A percentile compares a stretch with the other conserved stretches of the same genome.
Conservation (phyloP, 169 alveolate species). For the Prorocentrum cordatum region DNA sequence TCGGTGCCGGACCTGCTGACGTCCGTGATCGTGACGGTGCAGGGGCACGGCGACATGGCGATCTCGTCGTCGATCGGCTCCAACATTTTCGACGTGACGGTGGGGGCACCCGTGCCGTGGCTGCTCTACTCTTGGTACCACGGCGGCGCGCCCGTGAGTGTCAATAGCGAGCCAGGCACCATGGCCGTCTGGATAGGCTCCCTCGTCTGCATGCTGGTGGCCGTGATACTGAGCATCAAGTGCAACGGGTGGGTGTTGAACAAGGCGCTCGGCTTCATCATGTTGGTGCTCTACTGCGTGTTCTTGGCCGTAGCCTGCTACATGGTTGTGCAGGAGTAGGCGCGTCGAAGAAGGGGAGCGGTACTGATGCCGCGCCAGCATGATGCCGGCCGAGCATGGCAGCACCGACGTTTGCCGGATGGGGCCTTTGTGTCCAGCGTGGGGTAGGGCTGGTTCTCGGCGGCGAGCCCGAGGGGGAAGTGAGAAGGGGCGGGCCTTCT, state of each 20-base stretch:
- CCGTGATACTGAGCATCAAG: background rate
- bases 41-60: conserved; percentile 71
- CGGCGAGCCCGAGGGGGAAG: too few species aligned
- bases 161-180: background rate
- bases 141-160: background rate
- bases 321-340: background rate
- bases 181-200: background rate
- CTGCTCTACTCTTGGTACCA: background rate
- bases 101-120: conserved; percentile 71
- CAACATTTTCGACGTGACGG: conserved; percentile 24
- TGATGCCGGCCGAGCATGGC: too few species aligned
- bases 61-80: conserved; percentile 5
- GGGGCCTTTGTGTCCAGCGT: too few species aligned
- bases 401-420: too few species aligned
- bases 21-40: conserved; percentile 18
- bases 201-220: background rate
- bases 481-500: too few species aligned
- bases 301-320: background rate
- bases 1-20: conserved; percentile 59
- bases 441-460: too few species aligned
- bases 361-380: too few species aligned
- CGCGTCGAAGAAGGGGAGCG: too few species aligned
- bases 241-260: background rate
- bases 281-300: background rate
- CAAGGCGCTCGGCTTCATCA: background rate